Evolutionary conservation across 225 moss, liverwort and hornwort species (phyloP), one percentile per base, ranked within the genome.

Genomic region (Polytrichum commune): DNA sequence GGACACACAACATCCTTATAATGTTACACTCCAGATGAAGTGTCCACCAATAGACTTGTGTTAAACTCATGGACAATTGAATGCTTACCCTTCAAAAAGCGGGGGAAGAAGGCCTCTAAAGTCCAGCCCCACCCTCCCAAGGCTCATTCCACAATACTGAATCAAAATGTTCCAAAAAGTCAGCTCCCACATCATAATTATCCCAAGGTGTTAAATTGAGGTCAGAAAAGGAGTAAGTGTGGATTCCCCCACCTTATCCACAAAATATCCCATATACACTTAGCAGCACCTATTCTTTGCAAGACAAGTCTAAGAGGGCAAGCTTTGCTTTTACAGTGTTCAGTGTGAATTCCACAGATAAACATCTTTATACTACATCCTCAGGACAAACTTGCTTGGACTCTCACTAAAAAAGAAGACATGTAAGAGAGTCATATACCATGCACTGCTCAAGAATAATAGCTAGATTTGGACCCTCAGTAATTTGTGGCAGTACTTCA

Each of bases 131-230:
- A 98, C 97, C 54, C 97, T 92, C 65, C 97, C 97, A 74, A 98
- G 95, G 81, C 97, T 98, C 97, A 98, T 95, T 69, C 95, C 95
- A 89, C 97, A 98, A 79, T 95, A 95, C 97, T 97, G 94, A 46
- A 46, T 13, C 46, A 16, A 46, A 13, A 46, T 16, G 46, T 46
- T 46, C 13, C 13, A 10, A 46, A 46, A 46, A 46, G 46, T 46
- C 46, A 46, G 13, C 46, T 46, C 13, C 22, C 60, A 60, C 22
- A 5, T 60, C 60, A 60, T 60, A 24, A 60, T 60, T 23, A 60
- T 24, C 24, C 60, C 20, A 60, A 60, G 7, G 9, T 60, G 60
- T 24, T 60, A 24, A n/a, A 9, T 24, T 23, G 22, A 24, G 24
- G 60, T 60, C n/a, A 60, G n/a, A 16, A 60, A 60, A 60, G 22